phyloP scores from a whole-genome alignment of 345 rosid species.

The Brassica cretica region DNA sequence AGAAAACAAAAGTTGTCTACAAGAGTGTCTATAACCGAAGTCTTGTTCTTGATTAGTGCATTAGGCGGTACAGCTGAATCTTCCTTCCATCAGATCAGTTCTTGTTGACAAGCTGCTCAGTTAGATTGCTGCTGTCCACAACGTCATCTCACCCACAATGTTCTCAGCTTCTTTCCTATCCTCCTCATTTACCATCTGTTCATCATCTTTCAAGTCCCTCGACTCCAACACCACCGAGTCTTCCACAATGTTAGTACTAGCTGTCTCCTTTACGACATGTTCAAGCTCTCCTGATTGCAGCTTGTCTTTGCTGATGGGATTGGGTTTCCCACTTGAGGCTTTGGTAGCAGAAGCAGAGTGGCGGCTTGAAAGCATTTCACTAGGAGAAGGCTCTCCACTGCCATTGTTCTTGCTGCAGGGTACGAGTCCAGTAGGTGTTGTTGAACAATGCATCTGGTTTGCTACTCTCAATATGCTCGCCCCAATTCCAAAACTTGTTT shows the following conservation, averaged over 20 bases:
- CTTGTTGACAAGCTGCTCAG: conserved; percentile 23
- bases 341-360: conserved; percentile 38
- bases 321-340: conserved; percentile 44
- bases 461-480: conserved; percentile 51
- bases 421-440: conserved; percentile 31
- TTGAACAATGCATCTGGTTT: conserved; percentile 45
- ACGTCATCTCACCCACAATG: conserved; percentile 19
- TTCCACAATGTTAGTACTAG: conserved; percentile 35
- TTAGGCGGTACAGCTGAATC: conserved; percentile 34
- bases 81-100: conserved; percentile 31
- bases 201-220: conserved; percentile 38
- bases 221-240: conserved; percentile 21
- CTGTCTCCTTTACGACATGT: conserved; percentile 29
- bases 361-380: conserved; percentile 43
- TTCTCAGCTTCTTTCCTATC: conserved; percentile 37
- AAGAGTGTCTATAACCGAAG: neutral
- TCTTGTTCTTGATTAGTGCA: conserved; percentile 41
- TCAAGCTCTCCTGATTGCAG: conserved; percentile 13
- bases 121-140: no score
- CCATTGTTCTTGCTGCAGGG: conserved; percentile 36
- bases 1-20: neutral
- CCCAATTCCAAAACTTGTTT: conserved; percentile 47
- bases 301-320: conserved; percentile 41
- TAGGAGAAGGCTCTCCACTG: conserved; percentile 36
- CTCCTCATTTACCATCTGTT: conserved; percentile 26